Percentiles rank a stretch among this genome's conserved stretches.
phyloP scores from a whole-genome alignment of 2,329 filamentous ascomycete genomes.

The Aspergillus spinulosporus region DNA sequence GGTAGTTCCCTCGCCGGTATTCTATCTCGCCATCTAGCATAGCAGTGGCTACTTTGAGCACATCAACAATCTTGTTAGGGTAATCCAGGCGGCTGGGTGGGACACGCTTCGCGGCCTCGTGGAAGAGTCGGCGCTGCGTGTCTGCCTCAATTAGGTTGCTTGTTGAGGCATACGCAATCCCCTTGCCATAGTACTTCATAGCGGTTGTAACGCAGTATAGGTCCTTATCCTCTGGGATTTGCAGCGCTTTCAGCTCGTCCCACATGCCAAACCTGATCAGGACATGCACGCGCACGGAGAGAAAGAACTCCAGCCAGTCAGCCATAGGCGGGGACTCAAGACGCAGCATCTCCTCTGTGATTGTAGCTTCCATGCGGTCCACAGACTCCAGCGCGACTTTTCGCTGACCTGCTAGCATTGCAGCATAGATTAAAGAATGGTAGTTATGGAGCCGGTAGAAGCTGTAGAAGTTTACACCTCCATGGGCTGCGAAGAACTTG shows the following conservation, averaged over 20 bases:
- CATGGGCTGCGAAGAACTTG: slow-evolving; percentile 60
- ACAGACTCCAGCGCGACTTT: slow-evolving; percentile 63
- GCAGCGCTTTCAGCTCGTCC: slow-evolving; percentile 62
- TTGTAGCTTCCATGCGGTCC: slow-evolving; percentile 57
- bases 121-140: slow-evolving; percentile 54
- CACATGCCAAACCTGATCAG: slow-evolving; percentile 72
- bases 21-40: slow-evolving; percentile 75
- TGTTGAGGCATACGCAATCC: slow-evolving; percentile 63
- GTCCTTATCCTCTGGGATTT: slow-evolving; percentile 57
- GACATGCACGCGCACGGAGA: slow-evolving; percentile 67
- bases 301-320: slow-evolving; percentile 73
- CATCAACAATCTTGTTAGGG: slow-evolving; percentile 65
- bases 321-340: slow-evolving; percentile 61
- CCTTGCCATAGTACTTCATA: slow-evolving; percentile 67
- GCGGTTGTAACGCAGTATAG: slow-evolving; percentile 71
- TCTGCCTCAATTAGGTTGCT: slow-evolving; percentile 57
- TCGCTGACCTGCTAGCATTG: slow-evolving; percentile 73
- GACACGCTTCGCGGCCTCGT: slow-evolving; percentile 53
- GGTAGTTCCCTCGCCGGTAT: slow-evolving; percentile 63
- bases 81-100: slow-evolving; percentile 65
- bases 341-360: slow-evolving; percentile 52
- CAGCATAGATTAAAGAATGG: slow-evolving; percentile 73
- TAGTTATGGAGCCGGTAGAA: slow-evolving; percentile 74
- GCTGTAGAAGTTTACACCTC: slow-evolving; percentile 69
- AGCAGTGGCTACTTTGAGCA: slow-evolving; percentile 60